These are phyloP conservation scores for Micromonas pusilla DNA, from an alignment of 139 green algal genomes.

Conservation along the genomic window DNA sequence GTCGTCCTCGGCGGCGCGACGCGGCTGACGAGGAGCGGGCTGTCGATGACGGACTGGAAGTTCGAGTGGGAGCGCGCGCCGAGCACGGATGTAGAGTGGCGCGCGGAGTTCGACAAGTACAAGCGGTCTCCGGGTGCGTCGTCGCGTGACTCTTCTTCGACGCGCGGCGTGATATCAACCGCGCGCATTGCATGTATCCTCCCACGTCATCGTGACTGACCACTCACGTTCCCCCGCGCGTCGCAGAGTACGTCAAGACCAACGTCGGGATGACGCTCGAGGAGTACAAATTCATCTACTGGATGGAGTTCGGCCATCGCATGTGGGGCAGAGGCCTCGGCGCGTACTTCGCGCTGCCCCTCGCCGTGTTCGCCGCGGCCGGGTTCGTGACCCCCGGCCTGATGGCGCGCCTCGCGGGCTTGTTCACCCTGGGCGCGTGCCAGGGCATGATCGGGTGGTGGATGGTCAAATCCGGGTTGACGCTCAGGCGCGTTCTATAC, in stretches of 20 bases:
- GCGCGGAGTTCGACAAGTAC: slow-evolving; percentile 88
- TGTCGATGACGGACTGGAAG: slow-evolving; percentile 99
- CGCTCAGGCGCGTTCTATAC: too few relatives aligned
- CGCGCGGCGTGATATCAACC: too few relatives aligned
- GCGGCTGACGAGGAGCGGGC: slow-evolving; percentile 84
- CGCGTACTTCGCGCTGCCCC: slow-evolving; percentile 72
- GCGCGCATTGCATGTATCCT: too few relatives aligned
- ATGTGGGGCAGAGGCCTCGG: slow-evolving; percentile 81
- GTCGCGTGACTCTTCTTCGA: not conserved
- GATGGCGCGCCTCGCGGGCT: slow-evolving; percentile 40
- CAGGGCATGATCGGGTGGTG: slow-evolving; percentile 98
- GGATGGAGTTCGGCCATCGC: slow-evolving; percentile 95
- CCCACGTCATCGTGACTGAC: too few relatives aligned
- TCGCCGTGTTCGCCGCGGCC: slow-evolving; percentile 62
- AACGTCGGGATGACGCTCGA: slow-evolving; percentile 84
- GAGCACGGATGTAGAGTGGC: slow-evolving; percentile 42
- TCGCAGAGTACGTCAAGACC: slow-evolving; percentile 50
- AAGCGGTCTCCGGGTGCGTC: slow-evolving; percentile 68
- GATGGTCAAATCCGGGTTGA: slow-evolving; percentile 81
- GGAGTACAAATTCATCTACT: slow-evolving; percentile 99
- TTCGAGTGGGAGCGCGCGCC: slow-evolving; percentile 78
- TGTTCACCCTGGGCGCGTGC: slow-evolving; percentile 67
- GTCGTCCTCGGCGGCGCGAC: slow-evolving; percentile 95
- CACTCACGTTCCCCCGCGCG: too few relatives aligned
- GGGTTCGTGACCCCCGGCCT: slow-evolving; percentile 66